phyloP scores from a whole-genome alignment of 192 early-diverging fungal genomes.

The Lobosporangium transversale region DNA sequence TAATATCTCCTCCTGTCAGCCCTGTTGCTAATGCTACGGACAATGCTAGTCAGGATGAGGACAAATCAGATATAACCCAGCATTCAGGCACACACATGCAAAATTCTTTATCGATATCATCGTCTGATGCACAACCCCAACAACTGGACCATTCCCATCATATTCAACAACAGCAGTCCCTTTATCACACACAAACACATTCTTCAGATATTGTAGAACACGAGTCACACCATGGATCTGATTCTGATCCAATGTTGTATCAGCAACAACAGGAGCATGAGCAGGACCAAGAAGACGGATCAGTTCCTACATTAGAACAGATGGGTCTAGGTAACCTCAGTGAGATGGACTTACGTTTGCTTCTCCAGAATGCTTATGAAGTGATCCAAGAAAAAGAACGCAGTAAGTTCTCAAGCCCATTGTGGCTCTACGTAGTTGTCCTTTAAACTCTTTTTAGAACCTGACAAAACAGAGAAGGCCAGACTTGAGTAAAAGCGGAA shows the following conservation, averaged over 20 bases:
- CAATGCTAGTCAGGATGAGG: no score
- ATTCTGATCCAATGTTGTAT: neutral
- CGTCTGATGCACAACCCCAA: neutral
- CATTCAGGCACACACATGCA: neutral
- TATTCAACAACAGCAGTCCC: neutral
- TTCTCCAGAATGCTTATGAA: slow-evolving; percentile 28
- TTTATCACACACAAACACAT: neutral
- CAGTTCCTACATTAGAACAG: slow-evolving; percentile 8
- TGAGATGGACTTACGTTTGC: slow-evolving; percentile 23
- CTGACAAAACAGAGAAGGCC: no score
- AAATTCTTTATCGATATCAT: no score
- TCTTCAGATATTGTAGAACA: no score
- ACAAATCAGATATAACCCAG: neutral
- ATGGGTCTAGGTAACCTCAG: slow-evolving; percentile 26
- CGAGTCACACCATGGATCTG: neutral
- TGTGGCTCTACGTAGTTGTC: neutral
- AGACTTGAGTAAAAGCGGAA: no score
- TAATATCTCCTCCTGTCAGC: slow-evolving; percentile 32
- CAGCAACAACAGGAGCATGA: neutral
- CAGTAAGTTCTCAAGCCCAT: slow-evolving; percentile 8
- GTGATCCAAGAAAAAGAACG: slow-evolving; percentile 48
- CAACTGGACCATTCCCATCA: slow-evolving; percentile 1
- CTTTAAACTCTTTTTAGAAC: no score
- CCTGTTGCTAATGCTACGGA: slow-evolving; percentile 15
- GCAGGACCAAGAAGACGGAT: neutral